phyloP scores from a whole-genome alignment of 352 stramenopile species.

The Phytopythium oedochilum region DNA sequence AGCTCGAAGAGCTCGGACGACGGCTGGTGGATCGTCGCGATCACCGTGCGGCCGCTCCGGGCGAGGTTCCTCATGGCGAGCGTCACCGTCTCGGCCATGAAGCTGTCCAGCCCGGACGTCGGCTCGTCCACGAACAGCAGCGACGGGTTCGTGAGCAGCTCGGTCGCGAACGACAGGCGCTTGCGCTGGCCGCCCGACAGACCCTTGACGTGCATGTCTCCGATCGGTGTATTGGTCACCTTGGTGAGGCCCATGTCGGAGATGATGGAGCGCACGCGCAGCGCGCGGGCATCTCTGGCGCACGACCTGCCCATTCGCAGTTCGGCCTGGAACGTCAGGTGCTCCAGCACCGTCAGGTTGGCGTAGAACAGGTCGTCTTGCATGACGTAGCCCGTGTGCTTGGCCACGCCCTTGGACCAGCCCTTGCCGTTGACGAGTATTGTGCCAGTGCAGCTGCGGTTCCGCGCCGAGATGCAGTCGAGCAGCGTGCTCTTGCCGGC shows the following conservation, averaged over 20 bases:
- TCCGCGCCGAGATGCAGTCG: slow-evolving; percentile 31
- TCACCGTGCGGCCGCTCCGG: slow-evolving; percentile 69
- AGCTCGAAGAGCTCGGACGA: slow-evolving; percentile 42
- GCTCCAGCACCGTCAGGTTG: slow-evolving; percentile 82
- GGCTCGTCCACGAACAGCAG: slow-evolving; percentile 80
- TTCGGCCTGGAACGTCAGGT: slow-evolving; percentile 74
- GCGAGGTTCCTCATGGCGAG: slow-evolving; percentile 44
- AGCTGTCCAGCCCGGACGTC: slow-evolving; percentile 46
- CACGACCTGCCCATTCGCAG: slow-evolving; percentile 44
- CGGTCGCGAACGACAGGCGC: slow-evolving; percentile 69
- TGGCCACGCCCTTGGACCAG: slow-evolving; percentile 22
- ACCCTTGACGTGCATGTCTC: slow-evolving; percentile 29
- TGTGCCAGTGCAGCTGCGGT: slow-evolving; percentile 44
- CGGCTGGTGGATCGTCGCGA: slow-evolving; percentile 84
- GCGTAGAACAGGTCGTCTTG: slow-evolving; percentile 85
- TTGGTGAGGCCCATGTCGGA: slow-evolving; percentile 35
- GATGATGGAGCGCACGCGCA: slow-evolving; percentile 29
- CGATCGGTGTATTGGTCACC: slow-evolving; percentile 40
- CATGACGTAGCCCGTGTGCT: slow-evolving; percentile 57
- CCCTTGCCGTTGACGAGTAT: slow-evolving; percentile 52
- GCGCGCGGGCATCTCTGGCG: slow-evolving; percentile 9
- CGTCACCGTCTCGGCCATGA: slow-evolving; percentile 36
- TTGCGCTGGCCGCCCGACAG: slow-evolving; percentile 78
- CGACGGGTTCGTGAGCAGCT: slow-evolving; percentile 69
- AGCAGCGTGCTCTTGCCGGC: slow-evolving; percentile 35